Evolutionary conservation across 768 basidiomycete genomes (phyloP).

Genomic region (Serendipita vermifera): DNA sequence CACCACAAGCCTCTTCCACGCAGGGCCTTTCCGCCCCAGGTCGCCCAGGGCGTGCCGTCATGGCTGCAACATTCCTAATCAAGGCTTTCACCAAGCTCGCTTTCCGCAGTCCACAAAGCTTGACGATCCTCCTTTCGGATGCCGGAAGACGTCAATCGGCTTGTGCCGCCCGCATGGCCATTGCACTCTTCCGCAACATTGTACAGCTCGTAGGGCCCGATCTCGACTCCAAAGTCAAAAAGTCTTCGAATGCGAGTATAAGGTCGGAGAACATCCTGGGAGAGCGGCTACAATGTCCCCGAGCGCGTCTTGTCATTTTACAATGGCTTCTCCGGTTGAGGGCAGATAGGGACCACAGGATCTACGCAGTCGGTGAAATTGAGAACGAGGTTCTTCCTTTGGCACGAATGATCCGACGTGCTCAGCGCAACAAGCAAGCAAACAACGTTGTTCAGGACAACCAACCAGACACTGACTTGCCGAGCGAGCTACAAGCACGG

Average conservation of each 20-base stretch:
- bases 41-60: constrained; percentile 29
- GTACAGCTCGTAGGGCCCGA: constrained; percentile 33
- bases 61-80: constrained; percentile 52
- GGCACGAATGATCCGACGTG: constrained; percentile 50
- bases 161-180: constrained; percentile 39
- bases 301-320: constrained; percentile 56
- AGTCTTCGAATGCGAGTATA: not conserved
- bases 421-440: constrained; percentile 18
- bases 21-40: not conserved
- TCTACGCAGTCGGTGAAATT: constrained; percentile 56
- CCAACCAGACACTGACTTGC: not conserved
- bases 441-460: not conserved
- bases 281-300: constrained; percentile 21
- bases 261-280: not conserved
- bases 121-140: constrained; percentile 38
- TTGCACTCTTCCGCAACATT: constrained; percentile 40
- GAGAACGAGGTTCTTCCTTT: constrained; percentile 35
- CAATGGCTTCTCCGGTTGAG: constrained; percentile 83
- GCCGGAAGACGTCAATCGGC: constrained; percentile 26
- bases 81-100: constrained; percentile 55
- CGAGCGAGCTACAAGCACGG: not conserved
- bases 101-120: constrained; percentile 19
- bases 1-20: not conserved
- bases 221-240: constrained; percentile 26
- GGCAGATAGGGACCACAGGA: constrained; percentile 76